These are phyloP conservation scores for Pittosporum tobira DNA, from an alignment of 129 eudicot species.

Conservation along the genomic window DNA sequence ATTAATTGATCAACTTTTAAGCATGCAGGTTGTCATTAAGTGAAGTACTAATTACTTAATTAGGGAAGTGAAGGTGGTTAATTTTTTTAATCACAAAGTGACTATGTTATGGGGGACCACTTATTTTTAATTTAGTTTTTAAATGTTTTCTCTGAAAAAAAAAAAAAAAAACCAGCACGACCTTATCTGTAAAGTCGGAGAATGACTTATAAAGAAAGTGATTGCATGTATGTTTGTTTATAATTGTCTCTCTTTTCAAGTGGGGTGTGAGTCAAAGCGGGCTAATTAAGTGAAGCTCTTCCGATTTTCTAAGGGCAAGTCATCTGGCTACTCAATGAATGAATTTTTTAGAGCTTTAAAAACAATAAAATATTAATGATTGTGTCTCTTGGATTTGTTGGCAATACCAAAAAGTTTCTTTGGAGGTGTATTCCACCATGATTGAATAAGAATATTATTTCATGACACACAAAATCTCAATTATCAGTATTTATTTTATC, in stretches of 20 bases:
- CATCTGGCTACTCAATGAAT: constrained; percentile 8
- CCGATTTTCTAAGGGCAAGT: constrained; percentile 15
- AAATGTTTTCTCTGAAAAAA: too few species aligned
- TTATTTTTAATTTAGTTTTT: too few species aligned
- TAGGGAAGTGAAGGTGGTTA: background rate
- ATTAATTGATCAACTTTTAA: too few species aligned
- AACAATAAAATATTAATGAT: background rate
- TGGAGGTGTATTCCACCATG: constrained; percentile 51
- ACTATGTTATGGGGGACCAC: background rate
- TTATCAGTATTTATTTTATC: too few species aligned
- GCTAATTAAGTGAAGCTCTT: constrained; percentile 5
- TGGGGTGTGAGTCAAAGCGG: constrained; percentile 11
- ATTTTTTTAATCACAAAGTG: background rate
- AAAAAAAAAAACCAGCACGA: constrained; percentile 4
- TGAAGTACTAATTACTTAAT: background rate
- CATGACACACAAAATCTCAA: too few species aligned
- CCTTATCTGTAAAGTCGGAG: constrained; percentile 31
- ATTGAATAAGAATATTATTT: constrained; percentile 12
- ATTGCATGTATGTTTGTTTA: background rate
- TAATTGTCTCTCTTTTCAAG: background rate
- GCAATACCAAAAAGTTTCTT: constrained; percentile 21
- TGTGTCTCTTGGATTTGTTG: constrained; percentile 16
- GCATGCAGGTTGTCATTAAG: background rate
- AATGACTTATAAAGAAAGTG: constrained; percentile 26
- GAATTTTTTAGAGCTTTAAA: constrained; percentile 5